Conservation (phyloP, 768 basidiomycete genomes). For the Pisolithus marmoratus region DNA sequence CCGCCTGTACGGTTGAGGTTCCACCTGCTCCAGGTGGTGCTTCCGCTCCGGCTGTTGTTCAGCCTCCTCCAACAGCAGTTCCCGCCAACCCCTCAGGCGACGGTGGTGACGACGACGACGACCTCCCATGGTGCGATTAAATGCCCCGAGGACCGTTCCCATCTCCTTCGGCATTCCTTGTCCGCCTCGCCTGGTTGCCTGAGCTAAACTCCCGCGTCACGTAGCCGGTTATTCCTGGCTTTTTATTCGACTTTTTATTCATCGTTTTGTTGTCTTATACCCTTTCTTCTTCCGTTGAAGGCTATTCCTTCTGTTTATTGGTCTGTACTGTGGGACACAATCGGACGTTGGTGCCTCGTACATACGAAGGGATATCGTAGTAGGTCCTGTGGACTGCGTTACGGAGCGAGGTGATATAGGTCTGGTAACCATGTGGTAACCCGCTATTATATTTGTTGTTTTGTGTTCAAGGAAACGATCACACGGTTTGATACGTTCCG, state of each 20-base stretch:
- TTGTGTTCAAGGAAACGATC: not conserved
- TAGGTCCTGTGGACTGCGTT: slow-evolving; percentile 13
- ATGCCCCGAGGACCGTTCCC: not conserved
- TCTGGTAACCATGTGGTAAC: not conserved
- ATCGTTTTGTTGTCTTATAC: slow-evolving; percentile 18
- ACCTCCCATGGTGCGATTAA: slow-evolving; percentile 51
- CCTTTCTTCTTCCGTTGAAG: slow-evolving; percentile 9
- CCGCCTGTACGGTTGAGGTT: slow-evolving; percentile 32
- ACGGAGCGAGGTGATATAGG: not conserved
- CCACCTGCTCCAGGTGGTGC: slow-evolving; percentile 38
- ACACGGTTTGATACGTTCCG: too few relatives aligned
- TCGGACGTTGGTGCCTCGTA: slow-evolving; percentile 17
- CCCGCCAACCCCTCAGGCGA: slow-evolving; percentile 26
- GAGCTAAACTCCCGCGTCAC: not conserved
- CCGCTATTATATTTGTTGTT: not conserved
- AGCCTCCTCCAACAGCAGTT: slow-evolving; percentile 26
- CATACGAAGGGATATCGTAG: slow-evolving; percentile 14
- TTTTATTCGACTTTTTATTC: slow-evolving; percentile 1
- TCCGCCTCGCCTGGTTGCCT: too few relatives aligned
- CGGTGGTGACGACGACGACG: slow-evolving; percentile 5
- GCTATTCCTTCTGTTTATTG: slow-evolving; percentile 7
- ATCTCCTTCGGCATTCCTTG: not conserved
- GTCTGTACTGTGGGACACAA: slow-evolving; percentile 16
- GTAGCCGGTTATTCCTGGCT: not conserved
- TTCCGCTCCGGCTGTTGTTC: slow-evolving; percentile 9